Evolutionary conservation across 192 early-diverging fungal species (phyloP).

Genomic region (Oehlia diaphana): DNA sequence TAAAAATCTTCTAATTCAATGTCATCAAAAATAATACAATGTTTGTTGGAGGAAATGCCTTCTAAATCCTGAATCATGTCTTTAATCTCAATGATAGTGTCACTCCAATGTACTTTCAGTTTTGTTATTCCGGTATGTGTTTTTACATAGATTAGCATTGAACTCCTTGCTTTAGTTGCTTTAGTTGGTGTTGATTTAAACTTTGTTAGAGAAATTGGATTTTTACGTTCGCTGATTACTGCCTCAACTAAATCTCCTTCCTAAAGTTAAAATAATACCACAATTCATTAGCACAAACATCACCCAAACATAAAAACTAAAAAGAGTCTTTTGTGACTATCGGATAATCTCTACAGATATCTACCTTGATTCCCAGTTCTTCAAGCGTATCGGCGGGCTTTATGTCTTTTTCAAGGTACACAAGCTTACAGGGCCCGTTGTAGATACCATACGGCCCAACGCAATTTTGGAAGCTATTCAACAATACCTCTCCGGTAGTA

Average conservation of each 20-base stretch:
- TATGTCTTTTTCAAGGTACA: too few species aligned
- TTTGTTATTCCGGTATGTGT: background rate
- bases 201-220: background rate
- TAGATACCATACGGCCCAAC: too few species aligned
- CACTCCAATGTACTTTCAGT: conserved; percentile 19
- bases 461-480: too few species aligned
- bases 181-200: background rate
- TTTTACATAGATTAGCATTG: conserved; percentile 19
- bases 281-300: too few species aligned
- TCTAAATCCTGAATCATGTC: conserved; percentile 14
- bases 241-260: conserved; percentile 12
- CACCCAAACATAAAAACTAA: too few species aligned
- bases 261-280: background rate
- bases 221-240: too few species aligned
- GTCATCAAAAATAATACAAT: background rate
- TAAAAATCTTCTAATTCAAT: background rate
- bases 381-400: too few species aligned
- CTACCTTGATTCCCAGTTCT: too few species aligned
- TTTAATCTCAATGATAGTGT: conserved; percentile 13
- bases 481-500: background rate
- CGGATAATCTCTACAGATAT: too few species aligned
- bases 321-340: too few species aligned
- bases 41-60: background rate
- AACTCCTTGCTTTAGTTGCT: background rate
- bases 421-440: too few species aligned